Conservation (phyloP, 306 rosid species). For the Castanospermum australe region DNA sequence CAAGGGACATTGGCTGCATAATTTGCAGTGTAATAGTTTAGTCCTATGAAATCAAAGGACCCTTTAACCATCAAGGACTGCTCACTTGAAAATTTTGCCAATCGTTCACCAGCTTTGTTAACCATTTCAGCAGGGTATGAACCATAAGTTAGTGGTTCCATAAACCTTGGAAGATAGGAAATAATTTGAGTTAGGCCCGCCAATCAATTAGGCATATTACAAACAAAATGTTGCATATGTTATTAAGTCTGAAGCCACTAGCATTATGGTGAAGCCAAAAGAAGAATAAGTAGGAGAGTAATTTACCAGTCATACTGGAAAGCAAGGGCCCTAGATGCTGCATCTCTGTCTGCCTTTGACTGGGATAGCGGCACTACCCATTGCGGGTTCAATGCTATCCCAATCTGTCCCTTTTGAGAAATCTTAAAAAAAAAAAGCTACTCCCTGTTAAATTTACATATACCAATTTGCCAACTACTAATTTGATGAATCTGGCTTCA, state of each 20-base stretch:
- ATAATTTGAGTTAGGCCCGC: background rate
- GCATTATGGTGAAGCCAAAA: background rate
- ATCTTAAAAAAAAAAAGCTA: slow-evolving; percentile 14
- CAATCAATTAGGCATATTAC: background rate
- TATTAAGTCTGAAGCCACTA: background rate
- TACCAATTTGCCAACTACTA: background rate
- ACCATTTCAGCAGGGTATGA: slow-evolving; percentile 46
- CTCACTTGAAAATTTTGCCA: slow-evolving; percentile 40
- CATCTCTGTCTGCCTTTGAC: slow-evolving; percentile 25
- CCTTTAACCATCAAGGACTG: slow-evolving; percentile 33
- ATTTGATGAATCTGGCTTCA: background rate
- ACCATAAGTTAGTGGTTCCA: slow-evolving; percentile 48
- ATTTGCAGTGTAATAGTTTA: slow-evolving; percentile 39
- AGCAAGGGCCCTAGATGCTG: slow-evolving; percentile 36
- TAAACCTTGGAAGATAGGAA: slow-evolving; percentile 27
- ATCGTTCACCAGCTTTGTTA: slow-evolving; percentile 20
- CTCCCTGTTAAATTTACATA: background rate
- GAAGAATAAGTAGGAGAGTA: background rate
- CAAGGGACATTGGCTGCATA: slow-evolving; percentile 30
- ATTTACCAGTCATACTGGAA: slow-evolving; percentile 38
- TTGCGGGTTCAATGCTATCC: slow-evolving; percentile 31
- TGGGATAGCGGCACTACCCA: slow-evolving; percentile 42
- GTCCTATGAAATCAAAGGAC: slow-evolving; percentile 53
- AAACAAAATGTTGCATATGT: background rate
- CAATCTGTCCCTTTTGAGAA: slow-evolving; percentile 45